Evolutionary conservation across 345 rosid species (phyloP).

Genomic region (Rhizophora mangle): DNA sequence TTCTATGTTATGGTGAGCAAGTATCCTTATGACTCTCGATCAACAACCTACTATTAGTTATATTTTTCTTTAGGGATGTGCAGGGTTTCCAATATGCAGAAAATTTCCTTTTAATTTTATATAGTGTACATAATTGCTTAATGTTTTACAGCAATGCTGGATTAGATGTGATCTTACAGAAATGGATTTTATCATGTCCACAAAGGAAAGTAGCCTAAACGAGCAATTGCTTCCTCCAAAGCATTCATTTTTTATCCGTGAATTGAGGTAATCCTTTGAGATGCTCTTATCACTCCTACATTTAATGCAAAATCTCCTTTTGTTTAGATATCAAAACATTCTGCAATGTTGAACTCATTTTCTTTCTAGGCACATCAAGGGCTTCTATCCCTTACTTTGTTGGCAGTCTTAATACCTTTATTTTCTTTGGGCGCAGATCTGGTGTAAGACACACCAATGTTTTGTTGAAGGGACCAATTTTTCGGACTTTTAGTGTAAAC

Average conservation of each 20-base stretch:
- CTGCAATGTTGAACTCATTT: constrained; percentile 1
- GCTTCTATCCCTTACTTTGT: not conserved
- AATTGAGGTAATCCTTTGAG: constrained; percentile 35
- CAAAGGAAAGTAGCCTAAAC: constrained; percentile 28
- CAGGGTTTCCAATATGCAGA: not conserved
- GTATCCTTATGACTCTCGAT: not conserved
- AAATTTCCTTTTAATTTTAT: not conserved
- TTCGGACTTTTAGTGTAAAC: constrained; percentile 44
- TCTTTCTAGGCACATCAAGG: no score
- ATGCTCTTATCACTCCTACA: not conserved
- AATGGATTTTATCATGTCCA: constrained; percentile 40
- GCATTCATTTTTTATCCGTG: constrained; percentile 39
- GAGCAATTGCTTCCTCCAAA: constrained; percentile 44
- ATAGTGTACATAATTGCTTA: not conserved
- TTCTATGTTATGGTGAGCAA: constrained; percentile 50
- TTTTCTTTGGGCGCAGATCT: constrained; percentile 27
- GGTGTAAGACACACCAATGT: constrained; percentile 32
- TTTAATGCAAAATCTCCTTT: not conserved
- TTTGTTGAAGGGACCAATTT: constrained; percentile 34
- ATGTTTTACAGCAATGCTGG: constrained; percentile 41
- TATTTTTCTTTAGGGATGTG: no score
- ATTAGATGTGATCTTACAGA: constrained; percentile 45
- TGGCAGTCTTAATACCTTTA: not conserved
- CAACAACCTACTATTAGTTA: not conserved
- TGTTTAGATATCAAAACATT: not conserved